Conservation (phyloP, 208 protist genomes). For the Crithidia acanthocephali region DNA sequence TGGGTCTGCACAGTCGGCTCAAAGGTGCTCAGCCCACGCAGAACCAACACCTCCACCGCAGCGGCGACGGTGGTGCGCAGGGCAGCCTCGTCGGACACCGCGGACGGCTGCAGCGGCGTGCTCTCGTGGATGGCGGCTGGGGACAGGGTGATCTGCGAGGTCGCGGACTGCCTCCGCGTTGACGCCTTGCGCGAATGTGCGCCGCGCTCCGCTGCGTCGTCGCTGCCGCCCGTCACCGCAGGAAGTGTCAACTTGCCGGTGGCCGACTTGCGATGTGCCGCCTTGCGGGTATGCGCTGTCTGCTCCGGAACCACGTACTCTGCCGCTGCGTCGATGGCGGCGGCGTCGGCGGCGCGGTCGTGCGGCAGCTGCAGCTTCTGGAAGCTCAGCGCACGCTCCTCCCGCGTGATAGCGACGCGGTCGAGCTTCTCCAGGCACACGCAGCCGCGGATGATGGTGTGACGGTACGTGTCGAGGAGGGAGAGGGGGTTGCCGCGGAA, state of each 20-base stretch:
- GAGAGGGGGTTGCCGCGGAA: conserved; percentile 77
- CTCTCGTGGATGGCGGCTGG: neutral
- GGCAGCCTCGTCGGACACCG: conserved; percentile 10
- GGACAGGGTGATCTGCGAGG: neutral
- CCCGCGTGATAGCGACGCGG: conserved; percentile 40
- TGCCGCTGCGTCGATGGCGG: neutral
- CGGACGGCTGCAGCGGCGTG: neutral
- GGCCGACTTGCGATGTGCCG: neutral
- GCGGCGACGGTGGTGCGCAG: conserved; percentile 42
- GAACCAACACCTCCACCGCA: conserved; percentile 37
- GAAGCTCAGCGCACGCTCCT: conserved; percentile 40
- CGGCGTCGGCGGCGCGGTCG: neutral
- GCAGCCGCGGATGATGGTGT: conserved; percentile 45
- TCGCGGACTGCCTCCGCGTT: neutral
- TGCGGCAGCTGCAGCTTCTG: neutral
- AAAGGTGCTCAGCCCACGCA: conserved; percentile 49
- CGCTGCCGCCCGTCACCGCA: neutral
- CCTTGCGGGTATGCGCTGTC: neutral
- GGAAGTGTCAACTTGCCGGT: neutral
- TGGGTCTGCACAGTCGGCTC: conserved; percentile 31
- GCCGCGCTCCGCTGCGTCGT: neutral
- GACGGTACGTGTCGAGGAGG: conserved; percentile 65
- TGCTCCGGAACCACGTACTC: neutral
- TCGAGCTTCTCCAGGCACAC: conserved; percentile 67
- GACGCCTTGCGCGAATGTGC: neutral